Percentiles rank a stretch among this genome's conserved stretches.
phyloP scores from a whole-genome alignment of 2,329 filamentous ascomycete species.

The Colletotrichum gigasporum region DNA sequence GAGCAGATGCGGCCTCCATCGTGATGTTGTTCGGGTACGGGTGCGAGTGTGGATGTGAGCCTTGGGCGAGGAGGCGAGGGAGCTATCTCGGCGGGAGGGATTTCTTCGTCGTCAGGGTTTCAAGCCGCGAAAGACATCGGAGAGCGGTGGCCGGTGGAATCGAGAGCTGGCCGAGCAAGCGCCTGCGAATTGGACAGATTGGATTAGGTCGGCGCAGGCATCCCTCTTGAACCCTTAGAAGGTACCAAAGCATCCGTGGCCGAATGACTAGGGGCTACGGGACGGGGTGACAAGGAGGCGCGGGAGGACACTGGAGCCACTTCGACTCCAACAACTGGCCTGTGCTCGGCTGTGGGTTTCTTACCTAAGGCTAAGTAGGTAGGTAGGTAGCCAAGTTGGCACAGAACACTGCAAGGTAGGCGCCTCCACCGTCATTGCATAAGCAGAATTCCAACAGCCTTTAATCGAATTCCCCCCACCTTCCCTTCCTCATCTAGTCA shows the following conservation, averaged over 20 bases:
- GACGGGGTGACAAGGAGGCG: conserved; percentile 22
- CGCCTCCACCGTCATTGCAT: too few species aligned
- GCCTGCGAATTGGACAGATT: conserved; percentile 29
- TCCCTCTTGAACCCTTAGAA: conserved; percentile 28
- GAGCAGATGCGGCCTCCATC: conserved; percentile 95
- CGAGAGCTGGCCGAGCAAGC: conserved; percentile 23
- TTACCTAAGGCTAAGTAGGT: not conserved
- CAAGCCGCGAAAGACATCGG: conserved; percentile 8
- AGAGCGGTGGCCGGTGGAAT: not conserved
- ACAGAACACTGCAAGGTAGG: too few species aligned
- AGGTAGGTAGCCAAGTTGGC: not conserved
- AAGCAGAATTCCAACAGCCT: not conserved
- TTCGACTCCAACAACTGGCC: conserved; percentile 18
- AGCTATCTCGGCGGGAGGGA: conserved; percentile 29
- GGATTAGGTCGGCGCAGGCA: conserved; percentile 31
- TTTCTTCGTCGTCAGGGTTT: conserved; percentile 15
- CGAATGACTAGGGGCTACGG: conserved; percentile 30
- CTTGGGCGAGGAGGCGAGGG: conserved; percentile 24
- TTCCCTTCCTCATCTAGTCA: conserved; percentile 7
- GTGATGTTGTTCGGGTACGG: conserved; percentile 37
- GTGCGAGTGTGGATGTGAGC: conserved; percentile 20
- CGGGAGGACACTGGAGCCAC: conserved; percentile 18
- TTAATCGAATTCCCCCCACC: conserved; percentile 24
- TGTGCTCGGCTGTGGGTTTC: conserved; percentile 8
- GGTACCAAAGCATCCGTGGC: conserved; percentile 18